These are phyloP conservation scores for Ophiosphaerella narmari DNA, from an alignment of 2,329 filamentous ascomycete species.

Conservation along the genomic window DNA sequence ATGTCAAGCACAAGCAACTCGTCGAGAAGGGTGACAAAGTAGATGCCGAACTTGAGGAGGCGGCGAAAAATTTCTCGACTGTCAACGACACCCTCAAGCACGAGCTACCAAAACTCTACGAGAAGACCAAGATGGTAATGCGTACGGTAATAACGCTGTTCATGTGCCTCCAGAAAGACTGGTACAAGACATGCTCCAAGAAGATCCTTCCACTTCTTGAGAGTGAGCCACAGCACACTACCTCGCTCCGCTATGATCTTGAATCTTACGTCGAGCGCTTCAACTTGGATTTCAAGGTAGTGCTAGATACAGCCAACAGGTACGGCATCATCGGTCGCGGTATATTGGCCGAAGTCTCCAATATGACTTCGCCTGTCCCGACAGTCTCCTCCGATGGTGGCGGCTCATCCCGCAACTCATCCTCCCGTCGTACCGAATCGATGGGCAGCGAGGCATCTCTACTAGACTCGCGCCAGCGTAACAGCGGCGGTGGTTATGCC, in stretches of 20 bases:
- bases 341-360: conserved; percentile 62
- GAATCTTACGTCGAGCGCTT: conserved; percentile 78
- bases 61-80: conserved; percentile 86
- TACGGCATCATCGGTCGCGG: conserved; percentile 80
- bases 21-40: conserved; percentile 87
- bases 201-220: conserved; percentile 79
- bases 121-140: conserved; percentile 79
- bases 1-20: conserved; percentile 76
- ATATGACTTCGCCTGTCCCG: conserved; percentile 62
- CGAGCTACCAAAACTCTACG: conserved; percentile 83
- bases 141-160: conserved; percentile 83
- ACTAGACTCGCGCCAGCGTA: conserved; percentile 52
- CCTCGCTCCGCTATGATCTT: conserved; percentile 66
- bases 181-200: conserved; percentile 82
- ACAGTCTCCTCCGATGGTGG: conserved; percentile 49
- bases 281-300: conserved; percentile 75
- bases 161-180: conserved; percentile 79
- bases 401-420: conserved; percentile 48
- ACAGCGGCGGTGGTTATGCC: conserved; percentile 68
- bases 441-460: conserved; percentile 46
- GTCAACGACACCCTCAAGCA: conserved; percentile 93
- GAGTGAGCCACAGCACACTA: conserved; percentile 48
- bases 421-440: conserved; percentile 50
- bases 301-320: conserved; percentile 68
- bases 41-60: conserved; percentile 82